Percentiles rank a stretch among this genome's conserved stretches.
These are phyloP conservation scores for Coelastrella sp. DNA, from an alignment of 139 green algal genomes.

Conservation along the genomic window DNA sequence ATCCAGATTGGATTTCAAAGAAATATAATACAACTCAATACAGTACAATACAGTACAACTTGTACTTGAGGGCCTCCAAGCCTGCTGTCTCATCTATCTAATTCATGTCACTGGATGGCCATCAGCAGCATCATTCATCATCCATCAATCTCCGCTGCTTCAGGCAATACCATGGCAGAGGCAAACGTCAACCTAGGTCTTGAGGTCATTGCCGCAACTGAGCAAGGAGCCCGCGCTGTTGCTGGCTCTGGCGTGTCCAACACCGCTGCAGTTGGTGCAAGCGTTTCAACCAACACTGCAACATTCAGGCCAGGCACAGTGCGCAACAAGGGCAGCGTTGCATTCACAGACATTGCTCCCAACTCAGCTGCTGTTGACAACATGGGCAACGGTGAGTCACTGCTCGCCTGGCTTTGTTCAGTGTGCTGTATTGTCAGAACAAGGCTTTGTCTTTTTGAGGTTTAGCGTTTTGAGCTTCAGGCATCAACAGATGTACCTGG, in stretches of 20 bases:
- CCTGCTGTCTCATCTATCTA: no score
- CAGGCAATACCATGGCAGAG: neutral
- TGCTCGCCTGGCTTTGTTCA: neutral
- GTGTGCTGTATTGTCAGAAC: no score
- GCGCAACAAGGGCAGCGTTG: neutral
- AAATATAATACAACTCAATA: no score
- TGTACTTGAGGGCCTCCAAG: no score
- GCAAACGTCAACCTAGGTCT: neutral
- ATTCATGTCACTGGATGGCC: no score
- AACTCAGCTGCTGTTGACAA: neutral
- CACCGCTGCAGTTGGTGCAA: neutral
- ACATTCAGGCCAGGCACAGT: neutral
- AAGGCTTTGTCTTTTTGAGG: no score
- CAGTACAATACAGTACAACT: no score
- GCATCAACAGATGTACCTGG: no score
- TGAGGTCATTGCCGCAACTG: slow-evolving; percentile 8
- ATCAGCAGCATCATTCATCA: no score
- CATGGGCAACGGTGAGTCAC: neutral
- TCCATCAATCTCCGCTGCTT: no score
- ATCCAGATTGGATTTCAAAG: no score
- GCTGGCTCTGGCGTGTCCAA: neutral
- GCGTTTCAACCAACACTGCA: neutral
- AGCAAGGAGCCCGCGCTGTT: neutral
- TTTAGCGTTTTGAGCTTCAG: no score
- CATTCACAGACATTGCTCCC: slow-evolving; percentile 6